Evolutionary conservation across 164 flowering plant genomes (phyloP).

Genomic region (Tetrastigma voinierianum): DNA sequence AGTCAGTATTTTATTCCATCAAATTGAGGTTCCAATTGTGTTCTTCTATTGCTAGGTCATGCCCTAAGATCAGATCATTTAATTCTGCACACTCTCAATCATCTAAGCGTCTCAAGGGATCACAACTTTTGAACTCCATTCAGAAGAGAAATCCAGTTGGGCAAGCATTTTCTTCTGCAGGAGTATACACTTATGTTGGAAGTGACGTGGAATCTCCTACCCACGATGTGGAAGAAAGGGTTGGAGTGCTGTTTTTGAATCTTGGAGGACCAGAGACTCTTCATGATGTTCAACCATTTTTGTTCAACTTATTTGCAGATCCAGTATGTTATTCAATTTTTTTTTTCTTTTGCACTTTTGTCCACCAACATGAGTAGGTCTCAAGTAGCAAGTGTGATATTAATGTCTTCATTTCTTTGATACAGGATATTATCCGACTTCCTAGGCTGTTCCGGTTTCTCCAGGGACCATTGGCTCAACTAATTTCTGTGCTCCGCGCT

Average conservation of each 20-base stretch:
- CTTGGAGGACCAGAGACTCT: constrained; percentile 93
- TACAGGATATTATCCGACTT: constrained; percentile 89
- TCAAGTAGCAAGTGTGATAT: neutral
- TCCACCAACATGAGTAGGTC: neutral
- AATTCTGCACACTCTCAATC: constrained; percentile 5
- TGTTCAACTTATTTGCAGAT: constrained; percentile 93
- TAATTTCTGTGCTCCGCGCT: constrained; percentile 82
- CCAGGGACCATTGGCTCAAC: constrained; percentile 77
- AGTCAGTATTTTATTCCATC: neutral
- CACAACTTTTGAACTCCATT: neutral
- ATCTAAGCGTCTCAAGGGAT: constrained; percentile 2
- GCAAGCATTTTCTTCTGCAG: constrained; percentile 32
- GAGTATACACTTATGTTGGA: constrained; percentile 26
- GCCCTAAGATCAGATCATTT: constrained; percentile 5
- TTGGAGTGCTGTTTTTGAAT: constrained; percentile 90
- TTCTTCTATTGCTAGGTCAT: constrained; percentile 18
- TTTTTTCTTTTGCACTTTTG: neutral
- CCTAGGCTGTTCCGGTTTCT: constrained; percentile 84
- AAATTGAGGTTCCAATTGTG: neutral
- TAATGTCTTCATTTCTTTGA: constrained; percentile 9
- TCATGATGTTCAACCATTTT: constrained; percentile 89
- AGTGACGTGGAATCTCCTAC: constrained; percentile 32
- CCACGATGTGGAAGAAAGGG: constrained; percentile 57
- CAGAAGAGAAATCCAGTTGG: constrained; percentile 22
- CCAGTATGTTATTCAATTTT: constrained; percentile 56